A percentile compares a stretch with the other conserved stretches of the same genome.
Conservation (phyloP, 257 asterid species). For the Nicotiana paniculata region DNA sequence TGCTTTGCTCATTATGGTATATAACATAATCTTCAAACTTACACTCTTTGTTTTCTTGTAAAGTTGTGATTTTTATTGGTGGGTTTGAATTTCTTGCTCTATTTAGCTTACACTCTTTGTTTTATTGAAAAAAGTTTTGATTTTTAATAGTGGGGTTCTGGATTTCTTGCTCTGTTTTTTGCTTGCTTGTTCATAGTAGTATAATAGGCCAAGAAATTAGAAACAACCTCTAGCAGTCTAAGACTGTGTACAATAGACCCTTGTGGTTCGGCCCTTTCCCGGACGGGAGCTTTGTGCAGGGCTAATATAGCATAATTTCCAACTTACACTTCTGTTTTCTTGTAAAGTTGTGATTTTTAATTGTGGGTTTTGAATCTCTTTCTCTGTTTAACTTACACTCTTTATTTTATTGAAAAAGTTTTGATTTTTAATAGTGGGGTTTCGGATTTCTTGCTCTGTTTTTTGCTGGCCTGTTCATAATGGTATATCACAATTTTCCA, state of each 20-base stretch:
- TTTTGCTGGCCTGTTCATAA: no score
- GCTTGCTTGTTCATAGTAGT: no score
- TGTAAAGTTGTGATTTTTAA: slow-evolving; percentile 10
- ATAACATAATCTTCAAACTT: background rate
- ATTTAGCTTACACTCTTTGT: background rate
- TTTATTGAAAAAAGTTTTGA: background rate
- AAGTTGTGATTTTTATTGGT: slow-evolving; percentile 9
- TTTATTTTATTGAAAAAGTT: background rate
- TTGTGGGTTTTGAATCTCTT: background rate
- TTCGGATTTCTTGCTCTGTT: no score
- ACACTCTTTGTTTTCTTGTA: background rate
- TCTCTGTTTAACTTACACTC: background rate
- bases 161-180: no score
- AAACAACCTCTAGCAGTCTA: no score
- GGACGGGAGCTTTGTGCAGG: no score
- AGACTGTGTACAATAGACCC: no score
- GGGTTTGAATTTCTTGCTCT: background rate
- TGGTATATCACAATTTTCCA: background rate
- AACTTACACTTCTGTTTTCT: background rate
- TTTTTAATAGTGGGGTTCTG: slow-evolving; percentile 1
- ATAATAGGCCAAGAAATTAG: no score
- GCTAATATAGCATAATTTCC: background rate
- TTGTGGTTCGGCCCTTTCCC: no score
- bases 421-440: slow-evolving; percentile 3
- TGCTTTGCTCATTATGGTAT: slow-evolving; percentile 59